A percentile compares a stretch with the other conserved stretches of the same genome.
Evolutionary conservation across 2,329 filamentous ascomycete genomes (phyloP).

Genomic region (Akanthomyces uredinophilus): DNA sequence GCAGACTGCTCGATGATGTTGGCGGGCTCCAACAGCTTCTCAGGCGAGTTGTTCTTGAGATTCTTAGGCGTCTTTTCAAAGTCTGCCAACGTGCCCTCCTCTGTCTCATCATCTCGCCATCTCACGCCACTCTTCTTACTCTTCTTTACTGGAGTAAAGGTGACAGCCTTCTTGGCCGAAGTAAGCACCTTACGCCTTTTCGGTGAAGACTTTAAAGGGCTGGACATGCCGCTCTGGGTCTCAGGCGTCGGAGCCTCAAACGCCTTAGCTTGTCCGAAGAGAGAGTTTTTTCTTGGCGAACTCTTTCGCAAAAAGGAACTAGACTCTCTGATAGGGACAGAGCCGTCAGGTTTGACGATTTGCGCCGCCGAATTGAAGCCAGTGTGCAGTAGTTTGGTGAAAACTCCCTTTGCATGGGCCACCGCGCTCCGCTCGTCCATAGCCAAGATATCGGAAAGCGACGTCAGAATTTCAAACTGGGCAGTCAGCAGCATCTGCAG

Average conservation of each 20-base stretch:
- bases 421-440: slow-evolving; percentile 84
- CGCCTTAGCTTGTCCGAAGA: slow-evolving; percentile 28
- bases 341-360: slow-evolving; percentile 84
- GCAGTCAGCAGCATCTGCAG: slow-evolving; percentile 81
- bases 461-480: slow-evolving; percentile 86
- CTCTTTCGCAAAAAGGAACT: slow-evolving; percentile 67
- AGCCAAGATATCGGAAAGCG: slow-evolving; percentile 72
- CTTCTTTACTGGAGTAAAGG: slow-evolving; percentile 78
- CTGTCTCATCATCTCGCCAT: slow-evolving; percentile 85
- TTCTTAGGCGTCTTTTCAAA: slow-evolving; percentile 87
- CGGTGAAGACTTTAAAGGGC: slow-evolving; percentile 72
- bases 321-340: slow-evolving; percentile 53
- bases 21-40: slow-evolving; percentile 42
- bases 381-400: slow-evolving; percentile 71
- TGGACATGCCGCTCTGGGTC: slow-evolving; percentile 28
- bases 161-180: slow-evolving; percentile 61
- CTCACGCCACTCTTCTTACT: slow-evolving; percentile 68
- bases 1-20: slow-evolving; percentile 26
- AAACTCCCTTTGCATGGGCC: slow-evolving; percentile 68
- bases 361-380: slow-evolving; percentile 72
- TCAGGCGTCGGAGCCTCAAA: slow-evolving; percentile 37
- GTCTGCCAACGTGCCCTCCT: slow-evolving; percentile 80
- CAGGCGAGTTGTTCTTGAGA: slow-evolving; percentile 49
- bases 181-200: slow-evolving; percentile 65
- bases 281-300: slow-evolving; percentile 63